Base-by-base conservation (phyloP, 1,284 basidiomycete genomes). In the Ustilago cynodontis region DNA sequence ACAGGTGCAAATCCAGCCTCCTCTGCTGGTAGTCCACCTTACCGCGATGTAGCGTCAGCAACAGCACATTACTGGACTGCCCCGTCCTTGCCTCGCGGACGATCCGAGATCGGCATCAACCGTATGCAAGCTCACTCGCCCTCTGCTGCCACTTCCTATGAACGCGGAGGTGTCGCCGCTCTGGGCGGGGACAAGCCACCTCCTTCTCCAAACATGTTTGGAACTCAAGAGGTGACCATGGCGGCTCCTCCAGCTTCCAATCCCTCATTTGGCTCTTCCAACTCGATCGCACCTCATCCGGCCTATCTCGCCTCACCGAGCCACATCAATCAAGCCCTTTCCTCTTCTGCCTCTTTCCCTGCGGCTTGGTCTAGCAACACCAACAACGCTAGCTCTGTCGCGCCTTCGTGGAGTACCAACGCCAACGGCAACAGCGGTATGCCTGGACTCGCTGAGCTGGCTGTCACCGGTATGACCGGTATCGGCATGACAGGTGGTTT, bases 301-400 rank as follows among this genome's bases (percentile, higher is more conserved):
- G 74, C 74, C 2, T 72, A 77, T 29, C 65, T 77, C 2, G 53
- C 67, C 18, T 66, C 72, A 18, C 49, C 72, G 1, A 47, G 41
- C 33, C n/a, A 18, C 26, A 49, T 41, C 26, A 52, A 37, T 8
- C 43, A 29, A 49, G 45, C 47, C 3, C 22, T 59, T 20, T 45
- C 47, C 24, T 49, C 47, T 14, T 49, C 47, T 14, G 47, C 47
- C 47, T 28, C 47, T 0, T 49, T 43, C 41, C 41, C 41, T n/a
- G 11, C 41, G 8, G n/a, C n/a, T 43, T 59, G 57, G 57, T 52
- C 58, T 22, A 33, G 6, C 20, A 39, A 14, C 7, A 22, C 26
- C 35, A 24, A 22, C 28, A 52, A 9, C 49, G 31, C 28, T 35
- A 26, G 41, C 20, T 43, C 41, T n/a, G 43, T 63, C 1, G 41